Evolutionary conservation across 257 asterid species (phyloP), one percentile per base, ranked within the genome.

Genomic region (Solanum bukasovii): DNA sequence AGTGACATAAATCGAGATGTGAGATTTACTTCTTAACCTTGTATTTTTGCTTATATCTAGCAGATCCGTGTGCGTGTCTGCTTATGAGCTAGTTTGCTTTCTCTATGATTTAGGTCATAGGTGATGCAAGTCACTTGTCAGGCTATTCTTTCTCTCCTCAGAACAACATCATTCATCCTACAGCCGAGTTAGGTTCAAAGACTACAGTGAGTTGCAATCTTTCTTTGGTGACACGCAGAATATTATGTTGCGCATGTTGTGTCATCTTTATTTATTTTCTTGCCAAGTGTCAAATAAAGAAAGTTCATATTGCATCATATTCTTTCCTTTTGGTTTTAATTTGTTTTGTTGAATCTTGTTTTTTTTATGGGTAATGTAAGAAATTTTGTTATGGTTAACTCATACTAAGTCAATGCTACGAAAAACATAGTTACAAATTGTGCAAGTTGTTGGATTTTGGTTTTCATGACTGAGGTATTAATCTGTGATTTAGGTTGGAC

Each of bases 1-100:
- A 92, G 93, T 21, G 98, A 97, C 93, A 92, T 96, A 90, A 97
- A 97, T 81, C 93, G 98, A 88, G 99, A 97, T 93, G 99, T 97
- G 92, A 92, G 96, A 72, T 86, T 86, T 73, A 49, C 49, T 86
- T 1, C 31, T 86, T 20, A 61, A 46, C 46, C 35, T 85, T 65
- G 63, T 86, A 23, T 77, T 18, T 49, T 75, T 63, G 72, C 74
- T 33, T 73, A 52, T 82, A 20, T 82, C 86, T 27, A 49, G 70
- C 42, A 49, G 70, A 82, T 82, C 31, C 20, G 70, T 25, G 9
- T 42, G 75, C 16, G 5, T 52, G 34, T 21, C 68, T 14, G 79
- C 31, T 33, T 37, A 31, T 38, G 27, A 88, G 40, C 83, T 59
- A 34, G 70, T 87, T 16, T 88, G 4, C 68, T 25, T 67, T 44